Evolutionary conservation across 768 basidiomycete genomes (phyloP), one percentile per base, ranked within the genome.

Genomic region (Leccinum pellstonianum): DNA sequence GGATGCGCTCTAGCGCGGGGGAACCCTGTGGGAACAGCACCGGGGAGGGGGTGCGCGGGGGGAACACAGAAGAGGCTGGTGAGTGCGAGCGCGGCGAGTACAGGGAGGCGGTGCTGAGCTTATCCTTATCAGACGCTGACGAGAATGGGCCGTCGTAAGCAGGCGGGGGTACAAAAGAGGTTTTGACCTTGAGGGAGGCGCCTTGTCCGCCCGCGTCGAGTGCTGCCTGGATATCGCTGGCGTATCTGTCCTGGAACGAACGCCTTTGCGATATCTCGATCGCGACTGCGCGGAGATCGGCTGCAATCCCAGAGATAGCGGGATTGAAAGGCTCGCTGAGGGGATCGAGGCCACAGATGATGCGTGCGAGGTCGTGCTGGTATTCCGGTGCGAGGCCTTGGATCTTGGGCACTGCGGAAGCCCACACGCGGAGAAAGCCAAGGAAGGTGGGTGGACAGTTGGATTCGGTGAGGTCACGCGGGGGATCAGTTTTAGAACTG

Each of bases 251-350:
- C 70, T 95, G 93, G 74, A 95, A 95, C 0, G 88, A 86, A 21
- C 93, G 77, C 5, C 93, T 75, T 72, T 92, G 91, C 57, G 88
- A 88, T 62, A 95, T 93, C 67, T 94, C 93, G 52, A 95, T 91
- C 0, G 91, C 89, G 0, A 95, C 88, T 0, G 89, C 88, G 17
- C 91, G 82, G n/a, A 95, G 73, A 70, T 93, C 90, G 1, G 90
- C 89, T 1, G 93, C 83, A 50, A 93, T 84, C 0, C 87, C 85
- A 3, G 78, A 74, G 10, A 92, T 68, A 0, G 74, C 66, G 2
- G 75, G 71, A 25, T 80, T 71, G 4, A 73, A 29, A 0, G 85
- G 82, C 0, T 75, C 64, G 0, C 75, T 64, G 27, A 88, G 55
- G 0, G 77, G 75, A 1, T 63, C 51, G 51, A 91, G 82, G 5